phyloP scores from a whole-genome alignment of 2,329 filamentous ascomycete genomes.

The Sporothrix variecibatus region DNA sequence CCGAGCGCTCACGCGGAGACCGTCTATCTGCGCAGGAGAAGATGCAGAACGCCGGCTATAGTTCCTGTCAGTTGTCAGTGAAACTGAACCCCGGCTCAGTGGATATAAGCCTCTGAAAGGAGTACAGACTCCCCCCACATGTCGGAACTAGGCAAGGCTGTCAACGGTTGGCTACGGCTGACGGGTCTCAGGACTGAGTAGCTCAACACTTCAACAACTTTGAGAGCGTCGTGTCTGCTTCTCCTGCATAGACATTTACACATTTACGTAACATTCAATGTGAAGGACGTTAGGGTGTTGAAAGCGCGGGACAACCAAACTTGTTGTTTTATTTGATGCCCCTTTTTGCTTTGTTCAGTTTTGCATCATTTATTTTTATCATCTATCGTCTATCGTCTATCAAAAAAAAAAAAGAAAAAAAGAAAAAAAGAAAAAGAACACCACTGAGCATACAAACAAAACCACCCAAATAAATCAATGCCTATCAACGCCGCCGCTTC shows the following conservation, averaged over 20 bases:
- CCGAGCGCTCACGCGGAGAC: neutral
- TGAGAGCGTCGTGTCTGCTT: neutral
- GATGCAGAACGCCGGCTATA: neutral
- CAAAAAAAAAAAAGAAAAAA: neutral
- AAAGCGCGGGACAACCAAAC: neutral
- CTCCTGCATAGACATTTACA: neutral
- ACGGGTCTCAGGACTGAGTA: neutral
- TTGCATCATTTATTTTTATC: neutral
- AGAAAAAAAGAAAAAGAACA: neutral
- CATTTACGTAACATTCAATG: neutral
- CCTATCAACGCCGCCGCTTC: neutral
- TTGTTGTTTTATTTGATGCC: neutral
- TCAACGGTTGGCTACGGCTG: conserved; percentile 3
- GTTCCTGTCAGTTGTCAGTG: neutral
- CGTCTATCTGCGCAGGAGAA: neutral
- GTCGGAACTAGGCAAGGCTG: neutral
- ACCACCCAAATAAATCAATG: too few relatives aligned
- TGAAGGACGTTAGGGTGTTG: neutral
- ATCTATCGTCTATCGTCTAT: too few relatives aligned
- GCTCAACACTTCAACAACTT: neutral
- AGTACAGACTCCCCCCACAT: neutral
- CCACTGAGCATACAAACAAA: neutral
- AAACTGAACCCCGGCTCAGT: neutral
- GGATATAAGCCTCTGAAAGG: neutral
- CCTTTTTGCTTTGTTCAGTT: neutral